These are phyloP conservation scores for Gillenia trifoliata DNA, from an alignment of 306 rosid species.

Conservation along the genomic window DNA sequence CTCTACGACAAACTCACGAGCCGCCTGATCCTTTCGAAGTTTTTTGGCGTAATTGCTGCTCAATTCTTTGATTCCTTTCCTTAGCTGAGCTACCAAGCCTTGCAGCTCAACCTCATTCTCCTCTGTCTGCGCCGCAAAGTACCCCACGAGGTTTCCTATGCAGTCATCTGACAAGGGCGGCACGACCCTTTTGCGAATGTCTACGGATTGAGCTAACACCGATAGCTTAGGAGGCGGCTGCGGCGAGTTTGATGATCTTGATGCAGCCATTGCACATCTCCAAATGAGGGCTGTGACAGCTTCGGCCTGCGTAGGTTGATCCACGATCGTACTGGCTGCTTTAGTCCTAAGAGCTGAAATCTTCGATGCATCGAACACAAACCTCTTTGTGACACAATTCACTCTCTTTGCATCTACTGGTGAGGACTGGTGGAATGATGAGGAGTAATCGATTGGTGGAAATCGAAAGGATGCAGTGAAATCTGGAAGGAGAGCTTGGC, in stretches of 20 bases:
- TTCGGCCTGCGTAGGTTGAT: background rate
- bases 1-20: background rate
- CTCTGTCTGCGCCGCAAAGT: conserved; percentile 5
- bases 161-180: conserved; percentile 7
- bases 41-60: background rate
- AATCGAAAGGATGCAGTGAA: background rate
- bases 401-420: background rate
- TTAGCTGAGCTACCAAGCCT: conserved; percentile 7
- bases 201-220: conserved; percentile 1
- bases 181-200: background rate
- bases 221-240: background rate
- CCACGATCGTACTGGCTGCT: conserved; percentile 3
- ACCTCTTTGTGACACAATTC: conserved; percentile 1
- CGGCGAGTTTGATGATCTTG: background rate
- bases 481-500: background rate
- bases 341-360: background rate
- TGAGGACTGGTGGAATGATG: background rate
- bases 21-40: background rate
- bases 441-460: background rate
- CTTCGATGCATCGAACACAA: conserved; percentile 1
- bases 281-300: conserved; percentile 15
- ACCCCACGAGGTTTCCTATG: conserved; percentile 13
- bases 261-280: conserved; percentile 3
- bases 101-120: background rate
- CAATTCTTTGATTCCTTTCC: conserved; percentile 12